Evolutionary conservation across 345 rosid genomes (phyloP).

Genomic region (Populus tremula): DNA sequence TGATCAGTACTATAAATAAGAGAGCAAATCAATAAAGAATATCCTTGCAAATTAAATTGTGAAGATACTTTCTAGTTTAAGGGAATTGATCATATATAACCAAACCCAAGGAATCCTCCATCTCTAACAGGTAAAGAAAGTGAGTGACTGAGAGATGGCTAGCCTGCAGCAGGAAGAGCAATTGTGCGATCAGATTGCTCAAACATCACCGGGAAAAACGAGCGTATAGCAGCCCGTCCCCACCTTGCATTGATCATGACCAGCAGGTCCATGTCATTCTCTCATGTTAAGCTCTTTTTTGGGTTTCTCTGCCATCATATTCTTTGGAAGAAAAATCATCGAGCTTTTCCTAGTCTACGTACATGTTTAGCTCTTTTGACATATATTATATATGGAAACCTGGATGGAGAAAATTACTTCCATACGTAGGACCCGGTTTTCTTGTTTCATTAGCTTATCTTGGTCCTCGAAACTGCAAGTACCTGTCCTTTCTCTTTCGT

Average conservation of each 20-base stretch:
- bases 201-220: neutral
- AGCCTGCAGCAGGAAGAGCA: neutral
- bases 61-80: neutral
- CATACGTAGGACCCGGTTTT: conserved; percentile 32
- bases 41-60: too few species aligned
- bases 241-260: neutral
- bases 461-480: conserved; percentile 27
- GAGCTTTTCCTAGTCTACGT: too few species aligned
- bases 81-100: neutral
- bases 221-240: neutral
- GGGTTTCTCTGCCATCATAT: neutral
- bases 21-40: neutral
- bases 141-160: neutral
- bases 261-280: neutral
- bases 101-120: neutral
- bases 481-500: neutral
- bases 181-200: neutral
- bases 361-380: too few species aligned
- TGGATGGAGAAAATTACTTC: conserved; percentile 31
- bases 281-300: neutral
- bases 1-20: neutral
- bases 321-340: neutral
- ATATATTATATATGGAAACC: neutral
- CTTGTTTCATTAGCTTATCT: conserved; percentile 35
- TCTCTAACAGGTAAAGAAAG: neutral